A percentile compares a stretch with the other conserved stretches of the same genome.
These are phyloP conservation scores for Allomyces javanicus DNA, from an alignment of 192 early-diverging fungal species.

Conservation along the genomic window DNA sequence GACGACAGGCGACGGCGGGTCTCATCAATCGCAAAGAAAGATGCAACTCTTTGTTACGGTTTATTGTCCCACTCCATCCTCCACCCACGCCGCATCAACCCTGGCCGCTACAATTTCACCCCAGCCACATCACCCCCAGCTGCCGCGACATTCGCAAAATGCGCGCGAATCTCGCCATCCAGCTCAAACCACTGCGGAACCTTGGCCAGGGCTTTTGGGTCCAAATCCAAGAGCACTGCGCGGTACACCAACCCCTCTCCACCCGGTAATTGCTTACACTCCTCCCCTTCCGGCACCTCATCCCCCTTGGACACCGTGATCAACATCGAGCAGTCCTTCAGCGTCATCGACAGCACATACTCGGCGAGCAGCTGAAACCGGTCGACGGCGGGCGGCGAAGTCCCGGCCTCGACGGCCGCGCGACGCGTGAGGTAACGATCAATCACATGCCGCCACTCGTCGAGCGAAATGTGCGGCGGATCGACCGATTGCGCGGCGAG, in stretches of 20 bases:
- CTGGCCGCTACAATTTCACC: no score
- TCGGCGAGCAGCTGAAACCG: conserved; percentile 31
- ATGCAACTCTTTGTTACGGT: no score
- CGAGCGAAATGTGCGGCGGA: no score
- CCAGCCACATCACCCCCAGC: no score
- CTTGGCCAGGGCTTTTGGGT: conserved; percentile 42
- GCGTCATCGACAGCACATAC: conserved; percentile 45
- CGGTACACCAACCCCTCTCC: conserved; percentile 16
- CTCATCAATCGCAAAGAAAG: no score
- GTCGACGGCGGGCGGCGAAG: no score
- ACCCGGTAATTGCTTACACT: conserved; percentile 1
- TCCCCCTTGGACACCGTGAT: conserved; percentile 18
- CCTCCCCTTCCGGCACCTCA: neutral
- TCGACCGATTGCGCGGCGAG: neutral
- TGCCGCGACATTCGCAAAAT: conserved; percentile 8
- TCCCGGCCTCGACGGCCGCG: no score
- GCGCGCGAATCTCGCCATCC: conserved; percentile 31
- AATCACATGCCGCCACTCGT: no score
- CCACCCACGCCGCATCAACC: no score
- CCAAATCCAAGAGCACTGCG: conserved; percentile 44
- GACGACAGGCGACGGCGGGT: no score
- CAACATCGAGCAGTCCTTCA: conserved; percentile 61
- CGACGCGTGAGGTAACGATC: no score
- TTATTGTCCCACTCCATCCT: no score
- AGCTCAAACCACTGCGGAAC: conserved; percentile 28